These are phyloP conservation scores for Passiflora organensis DNA, from an alignment of 345 rosid species.

Conservation along the genomic window DNA sequence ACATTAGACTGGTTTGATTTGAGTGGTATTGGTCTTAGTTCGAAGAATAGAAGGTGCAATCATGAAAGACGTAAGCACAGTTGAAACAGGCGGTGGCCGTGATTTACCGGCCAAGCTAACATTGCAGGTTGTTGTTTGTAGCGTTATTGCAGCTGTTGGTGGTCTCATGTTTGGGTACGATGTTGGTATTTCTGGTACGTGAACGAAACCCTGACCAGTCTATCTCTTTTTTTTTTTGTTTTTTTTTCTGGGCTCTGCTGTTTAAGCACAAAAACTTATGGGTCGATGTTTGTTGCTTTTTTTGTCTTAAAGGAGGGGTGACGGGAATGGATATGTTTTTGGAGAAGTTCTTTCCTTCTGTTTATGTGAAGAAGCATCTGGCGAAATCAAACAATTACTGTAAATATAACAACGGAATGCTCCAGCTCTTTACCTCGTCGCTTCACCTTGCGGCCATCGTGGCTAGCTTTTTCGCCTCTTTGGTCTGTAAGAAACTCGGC, in stretches of 20 bases:
- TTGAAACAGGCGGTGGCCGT: constrained; percentile 7
- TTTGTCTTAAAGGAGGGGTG: constrained; percentile 50
- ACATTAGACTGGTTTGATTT: background rate
- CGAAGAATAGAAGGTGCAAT: background rate
- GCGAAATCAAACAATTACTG: constrained; percentile 68
- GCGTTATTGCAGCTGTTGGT: constrained; percentile 59
- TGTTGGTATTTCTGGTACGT: constrained; percentile 53
- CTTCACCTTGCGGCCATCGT: constrained; percentile 52
- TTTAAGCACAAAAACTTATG: background rate
- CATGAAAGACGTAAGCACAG: constrained; percentile 5
- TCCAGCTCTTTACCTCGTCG: constrained; percentile 50
- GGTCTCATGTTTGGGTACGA: constrained; percentile 72
- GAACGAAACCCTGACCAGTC: background rate
- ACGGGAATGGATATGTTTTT: constrained; percentile 80
- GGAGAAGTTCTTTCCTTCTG: constrained; percentile 49
- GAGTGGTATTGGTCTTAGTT: background rate
- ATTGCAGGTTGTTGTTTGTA: constrained; percentile 29
- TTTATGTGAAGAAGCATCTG: constrained; percentile 50
- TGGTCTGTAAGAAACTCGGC: constrained; percentile 40
- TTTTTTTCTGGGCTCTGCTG: background rate
- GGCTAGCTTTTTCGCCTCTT: constrained; percentile 56
- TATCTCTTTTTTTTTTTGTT: background rate
- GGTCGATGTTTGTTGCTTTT: background rate
- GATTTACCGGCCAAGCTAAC: constrained; percentile 24
- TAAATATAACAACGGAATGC: constrained; percentile 50